These are phyloP conservation scores for Malania oleifera DNA, from an alignment of 164 flowering plant species.

Conservation along the genomic window DNA sequence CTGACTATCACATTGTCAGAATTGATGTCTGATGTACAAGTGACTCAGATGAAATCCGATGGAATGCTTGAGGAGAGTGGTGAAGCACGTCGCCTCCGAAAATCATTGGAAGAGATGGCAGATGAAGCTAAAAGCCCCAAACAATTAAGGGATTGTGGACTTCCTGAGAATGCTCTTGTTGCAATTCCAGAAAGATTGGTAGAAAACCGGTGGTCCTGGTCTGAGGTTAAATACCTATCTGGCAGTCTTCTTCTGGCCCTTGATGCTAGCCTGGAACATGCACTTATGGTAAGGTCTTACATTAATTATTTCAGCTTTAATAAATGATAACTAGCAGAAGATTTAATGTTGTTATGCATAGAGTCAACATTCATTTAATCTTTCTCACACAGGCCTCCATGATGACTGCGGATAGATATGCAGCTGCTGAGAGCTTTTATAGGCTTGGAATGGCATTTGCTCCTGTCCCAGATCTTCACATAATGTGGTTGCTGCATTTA, in stretches of 20 bases:
- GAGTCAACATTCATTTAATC: background rate
- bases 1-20: constrained; percentile 94
- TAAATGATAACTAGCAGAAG: background rate
- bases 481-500: constrained; percentile 96
- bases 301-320: background rate
- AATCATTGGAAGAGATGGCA: constrained; percentile 83
- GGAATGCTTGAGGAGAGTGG: constrained; percentile 96
- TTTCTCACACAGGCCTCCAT: constrained; percentile 53
- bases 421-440: constrained; percentile 92
- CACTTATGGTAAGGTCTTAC: constrained; percentile 59
- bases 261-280: constrained; percentile 96
- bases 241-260: constrained; percentile 80
- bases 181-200: constrained; percentile 46
- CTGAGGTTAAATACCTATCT: constrained; percentile 75
- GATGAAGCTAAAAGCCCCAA: constrained; percentile 56
- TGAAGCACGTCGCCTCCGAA: constrained; percentile 82
- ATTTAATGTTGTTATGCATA: background rate
- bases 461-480: constrained; percentile 99
- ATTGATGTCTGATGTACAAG: constrained; percentile 97
- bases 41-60: constrained; percentile 92
- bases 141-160: constrained; percentile 63
- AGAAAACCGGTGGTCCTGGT: constrained; percentile 89
- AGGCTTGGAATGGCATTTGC: constrained; percentile 97
- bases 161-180: constrained; percentile 56
- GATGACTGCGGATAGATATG: constrained; percentile 86